Conservation (phyloP, 1,284 basidiomycete species). For the Butyriboletus appendiculatus region DNA sequence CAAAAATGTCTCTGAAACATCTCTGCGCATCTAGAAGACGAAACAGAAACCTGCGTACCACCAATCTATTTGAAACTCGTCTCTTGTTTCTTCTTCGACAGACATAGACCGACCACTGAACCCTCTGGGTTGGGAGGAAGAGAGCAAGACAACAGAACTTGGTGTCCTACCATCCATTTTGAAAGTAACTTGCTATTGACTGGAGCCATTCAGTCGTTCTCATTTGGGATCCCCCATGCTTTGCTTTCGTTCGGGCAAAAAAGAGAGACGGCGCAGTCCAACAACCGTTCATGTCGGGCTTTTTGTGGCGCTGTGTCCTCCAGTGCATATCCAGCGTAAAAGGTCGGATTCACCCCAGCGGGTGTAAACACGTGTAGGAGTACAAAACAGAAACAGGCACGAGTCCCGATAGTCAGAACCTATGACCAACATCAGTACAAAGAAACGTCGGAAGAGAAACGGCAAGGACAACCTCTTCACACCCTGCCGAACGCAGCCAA, state of each 20-base stretch:
- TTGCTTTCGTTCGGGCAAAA: neutral
- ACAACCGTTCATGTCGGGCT: too few relatives aligned
- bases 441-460: neutral
- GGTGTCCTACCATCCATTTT: neutral
- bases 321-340: neutral
- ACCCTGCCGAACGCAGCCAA: neutral
- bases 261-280: too few relatives aligned
- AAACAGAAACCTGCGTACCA: neutral
- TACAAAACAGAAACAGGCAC: neutral
- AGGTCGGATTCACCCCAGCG: neutral
- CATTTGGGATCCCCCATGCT: neutral
- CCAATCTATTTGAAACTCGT: neutral
- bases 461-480: neutral
- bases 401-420: neutral
- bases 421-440: neutral
- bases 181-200: neutral
- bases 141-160: neutral
- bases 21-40: neutral
- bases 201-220: neutral
- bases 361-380: neutral
- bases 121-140: neutral
- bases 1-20: too few relatives aligned
- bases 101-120: neutral
- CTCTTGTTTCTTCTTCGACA: neutral
- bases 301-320: neutral